These are phyloP conservation scores for Thymus mandschuricus DNA, from an alignment of 257 asterid genomes.

Conservation along the genomic window DNA sequence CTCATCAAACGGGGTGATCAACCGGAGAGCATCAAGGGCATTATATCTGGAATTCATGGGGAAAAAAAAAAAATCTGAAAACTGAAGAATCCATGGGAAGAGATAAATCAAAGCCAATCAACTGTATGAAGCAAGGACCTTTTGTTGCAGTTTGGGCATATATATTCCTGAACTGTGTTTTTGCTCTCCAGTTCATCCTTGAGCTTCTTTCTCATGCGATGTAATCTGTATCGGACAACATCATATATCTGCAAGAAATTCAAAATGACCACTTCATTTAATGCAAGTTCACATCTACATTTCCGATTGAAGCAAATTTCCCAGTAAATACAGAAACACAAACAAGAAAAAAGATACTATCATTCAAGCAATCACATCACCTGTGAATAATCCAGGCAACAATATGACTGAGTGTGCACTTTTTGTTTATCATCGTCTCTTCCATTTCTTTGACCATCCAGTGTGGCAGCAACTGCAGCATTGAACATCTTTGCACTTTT, in stretches of 20 bases:
- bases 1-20: slow-evolving; percentile 74
- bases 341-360: background rate
- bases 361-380: slow-evolving; percentile 32
- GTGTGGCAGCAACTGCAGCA: slow-evolving; percentile 77
- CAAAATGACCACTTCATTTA: slow-evolving; percentile 17
- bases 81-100: slow-evolving; percentile 18
- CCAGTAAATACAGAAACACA: slow-evolving; percentile 22
- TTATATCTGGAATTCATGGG: slow-evolving; percentile 60
- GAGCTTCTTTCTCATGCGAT: slow-evolving; percentile 89
- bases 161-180: slow-evolving; percentile 86
- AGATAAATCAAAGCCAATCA: slow-evolving; percentile 18
- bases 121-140: slow-evolving; percentile 46
- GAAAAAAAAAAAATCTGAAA: slow-evolving; percentile 23
- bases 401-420: slow-evolving; percentile 89
- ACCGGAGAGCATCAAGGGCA: slow-evolving; percentile 85
- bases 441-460: slow-evolving; percentile 61
- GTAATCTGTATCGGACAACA: slow-evolving; percentile 91
- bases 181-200: slow-evolving; percentile 96
- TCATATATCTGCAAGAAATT: slow-evolving; percentile 72
- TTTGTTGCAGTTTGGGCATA: slow-evolving; percentile 84
- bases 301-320: slow-evolving; percentile 7
- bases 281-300: slow-evolving; percentile 4
- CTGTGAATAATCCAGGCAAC: slow-evolving; percentile 94
- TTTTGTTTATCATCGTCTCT: slow-evolving; percentile 83
- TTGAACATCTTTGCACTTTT: slow-evolving; percentile 83